Conservation (phyloP, 805 yeast species). For the Cephaloascus fragrans region DNA sequence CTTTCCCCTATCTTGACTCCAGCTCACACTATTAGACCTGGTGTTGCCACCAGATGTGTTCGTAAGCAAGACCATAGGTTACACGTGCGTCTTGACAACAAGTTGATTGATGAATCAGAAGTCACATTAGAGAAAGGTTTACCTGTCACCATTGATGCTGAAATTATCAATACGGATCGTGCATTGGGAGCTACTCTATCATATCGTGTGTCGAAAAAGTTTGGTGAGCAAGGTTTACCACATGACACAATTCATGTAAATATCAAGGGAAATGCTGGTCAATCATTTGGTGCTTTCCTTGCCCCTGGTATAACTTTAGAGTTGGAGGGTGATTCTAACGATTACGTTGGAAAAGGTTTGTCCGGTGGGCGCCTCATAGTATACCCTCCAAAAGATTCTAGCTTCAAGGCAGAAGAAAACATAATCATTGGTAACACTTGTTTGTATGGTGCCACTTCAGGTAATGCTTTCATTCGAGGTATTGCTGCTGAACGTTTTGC, state of each 20-base stretch:
- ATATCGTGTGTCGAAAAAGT: constrained; percentile 84
- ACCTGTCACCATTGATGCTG: constrained; percentile 89
- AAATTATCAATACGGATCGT: constrained; percentile 92
- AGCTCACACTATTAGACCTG: constrained; percentile 92
- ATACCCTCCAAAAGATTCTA: constrained; percentile 79
- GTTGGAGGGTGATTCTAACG: constrained; percentile 95
- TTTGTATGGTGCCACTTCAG: constrained; percentile 95
- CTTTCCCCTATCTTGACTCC: constrained; percentile 92
- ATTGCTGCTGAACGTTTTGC: constrained; percentile 98
- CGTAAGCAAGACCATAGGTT: constrained; percentile 91
- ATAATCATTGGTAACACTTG: constrained; percentile 96
- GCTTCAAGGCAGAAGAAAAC: constrained; percentile 91
- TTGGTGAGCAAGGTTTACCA: constrained; percentile 90
- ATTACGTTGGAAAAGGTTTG: constrained; percentile 94
- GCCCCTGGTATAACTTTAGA: constrained; percentile 94
- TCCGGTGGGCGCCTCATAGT: constrained; percentile 92
- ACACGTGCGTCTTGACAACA: constrained; percentile 90
- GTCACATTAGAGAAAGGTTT: constrained; percentile 91
- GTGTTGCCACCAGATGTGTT: constrained; percentile 87
- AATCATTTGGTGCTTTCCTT: constrained; percentile 95
- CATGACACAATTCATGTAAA: constrained; percentile 94
- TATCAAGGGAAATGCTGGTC: constrained; percentile 91
- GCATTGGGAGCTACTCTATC: constrained; percentile 92
- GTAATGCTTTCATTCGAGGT: constrained; percentile 90
- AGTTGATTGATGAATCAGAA: constrained; percentile 93